Base-by-base conservation (phyloP, 306 rosid species). In the Cicer bijugum region DNA sequence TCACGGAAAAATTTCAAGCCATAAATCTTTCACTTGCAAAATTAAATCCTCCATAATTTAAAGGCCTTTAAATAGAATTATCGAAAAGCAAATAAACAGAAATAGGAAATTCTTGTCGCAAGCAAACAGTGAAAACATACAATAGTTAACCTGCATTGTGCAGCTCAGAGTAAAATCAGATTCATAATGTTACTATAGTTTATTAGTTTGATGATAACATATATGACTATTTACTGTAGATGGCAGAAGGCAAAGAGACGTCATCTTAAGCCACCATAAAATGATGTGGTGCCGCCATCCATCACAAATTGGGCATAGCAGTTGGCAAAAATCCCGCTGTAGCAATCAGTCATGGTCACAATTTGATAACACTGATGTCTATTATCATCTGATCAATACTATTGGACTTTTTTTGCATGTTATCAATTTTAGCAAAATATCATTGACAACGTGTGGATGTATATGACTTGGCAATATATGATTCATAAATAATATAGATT, bases 81-180 rank as follows among this genome's bases (percentile, higher is more conserved):
- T 9, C 61, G 12, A 40, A 50, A 67, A 33, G 53, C 3, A 78
- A 38, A 48, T 6, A 57, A 10, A 75, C 16, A 67, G 7, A 55
- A 9, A 67, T 9, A 12, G 9, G 12, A 52, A 64, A 14, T 35
- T 50, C 6, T 12, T 12, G 37, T 47, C 17, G 44, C 47, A 69
- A 55, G 56, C 47, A 73, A 72, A 72, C 17, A 68, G 46, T 16
- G 75, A 69, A 37, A 73, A 20, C 40, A 69, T 74, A 4, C 70
- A 14, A 12, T 10, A 72, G 69, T 46, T 35, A 55, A 78, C 46
- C 20, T 53, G 37, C 67, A 9, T 23, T 59, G 68, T 71, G 62
- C 17, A 10, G 46, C 63, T 67, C 56, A 19, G 51, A 72, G 52
- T 60, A 43, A 60, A 72, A 66, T 20, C 8, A 55, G 50, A 72